Evolutionary conservation across 192 early-diverging fungal species (phyloP), one percentile per base, ranked within the genome.

Genomic region (Backusella sp.): DNA sequence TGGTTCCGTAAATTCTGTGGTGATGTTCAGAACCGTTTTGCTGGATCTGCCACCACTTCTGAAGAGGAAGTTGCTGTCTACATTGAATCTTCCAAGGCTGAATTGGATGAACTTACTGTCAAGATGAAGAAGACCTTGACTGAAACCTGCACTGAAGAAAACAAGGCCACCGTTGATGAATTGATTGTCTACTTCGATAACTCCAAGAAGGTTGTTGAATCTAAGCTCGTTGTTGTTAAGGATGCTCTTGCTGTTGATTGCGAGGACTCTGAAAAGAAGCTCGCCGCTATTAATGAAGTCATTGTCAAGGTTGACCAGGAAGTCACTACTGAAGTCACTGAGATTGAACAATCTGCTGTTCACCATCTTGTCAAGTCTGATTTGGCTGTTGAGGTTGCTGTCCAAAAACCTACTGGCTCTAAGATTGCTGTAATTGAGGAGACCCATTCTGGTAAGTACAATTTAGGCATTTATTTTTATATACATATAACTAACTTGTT

Each of bases 81-180:
- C 23, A 23, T 59, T 26, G 53, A 59, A 26, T 59, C 53, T 26
- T 59, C 53, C n/a, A 59, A 59, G 53, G 7, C 23, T 23, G 53
- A 59, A 59, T 59, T 59, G 23, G 53, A 59, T 23, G 53, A 59
- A 6, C n/a, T 59, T 23, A 59, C 53, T 9, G 21, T 26, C 23
- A 59, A 59, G n/a, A 59, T 59, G 53, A 59, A 59, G 53, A 59
- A 26, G 6, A 59, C n/a, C 21, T 59, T 59, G 53, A 59, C 53
- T 26, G 53, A 59, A 12, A 59, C n/a, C 2, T 59, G 23, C 21
- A 59, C 53, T 69, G 36, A 69, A n/a, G 53, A 62, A 0, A 62
- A 62, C 6, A 62, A 41, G 14, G 62, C 37, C 35, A 73, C 72
- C 35, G 42, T 73, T 14, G 49, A 73, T 34, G 72, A 73, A 41